phyloP scores from a whole-genome alignment of 2,329 filamentous ascomycete species.

The Dactylellina cionopaga region DNA sequence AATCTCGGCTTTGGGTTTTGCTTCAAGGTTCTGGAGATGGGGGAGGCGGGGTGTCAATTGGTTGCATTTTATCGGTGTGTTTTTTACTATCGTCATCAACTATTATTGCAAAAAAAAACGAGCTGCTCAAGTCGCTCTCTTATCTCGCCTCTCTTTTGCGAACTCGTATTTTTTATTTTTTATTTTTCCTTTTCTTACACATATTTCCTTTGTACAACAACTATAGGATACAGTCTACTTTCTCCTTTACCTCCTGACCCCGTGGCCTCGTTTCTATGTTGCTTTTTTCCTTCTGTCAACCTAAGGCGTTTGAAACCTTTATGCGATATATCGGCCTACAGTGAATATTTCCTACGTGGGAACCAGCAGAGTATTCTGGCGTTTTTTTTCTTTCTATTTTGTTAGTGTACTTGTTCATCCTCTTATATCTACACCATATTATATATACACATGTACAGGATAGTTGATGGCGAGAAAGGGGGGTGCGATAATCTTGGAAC shows the following conservation, averaged over 20 bases:
- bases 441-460: background rate
- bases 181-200: conserved; percentile 27
- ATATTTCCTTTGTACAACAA: no score
- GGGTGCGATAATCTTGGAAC: no score
- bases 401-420: background rate
- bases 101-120: background rate
- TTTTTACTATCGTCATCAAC: background rate
- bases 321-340: conserved; percentile 6
- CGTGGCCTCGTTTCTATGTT: background rate
- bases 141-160: no score
- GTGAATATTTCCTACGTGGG: no score
- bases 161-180: conserved; percentile 35
- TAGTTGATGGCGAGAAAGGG: background rate
- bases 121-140: no score
- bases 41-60: conserved; percentile 27
- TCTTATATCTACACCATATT: background rate
- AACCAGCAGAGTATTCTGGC: background rate
- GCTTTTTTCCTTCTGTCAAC: background rate
- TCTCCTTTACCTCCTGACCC: background rate
- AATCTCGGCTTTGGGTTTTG: conserved; percentile 11
- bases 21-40: no score
- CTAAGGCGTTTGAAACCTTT: background rate
- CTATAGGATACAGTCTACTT: conserved; percentile 10
- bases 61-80: conserved; percentile 44
- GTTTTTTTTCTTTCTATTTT: background rate